phyloP scores from a whole-genome alignment of 345 rosid species.

The Moringa oleifera region DNA sequence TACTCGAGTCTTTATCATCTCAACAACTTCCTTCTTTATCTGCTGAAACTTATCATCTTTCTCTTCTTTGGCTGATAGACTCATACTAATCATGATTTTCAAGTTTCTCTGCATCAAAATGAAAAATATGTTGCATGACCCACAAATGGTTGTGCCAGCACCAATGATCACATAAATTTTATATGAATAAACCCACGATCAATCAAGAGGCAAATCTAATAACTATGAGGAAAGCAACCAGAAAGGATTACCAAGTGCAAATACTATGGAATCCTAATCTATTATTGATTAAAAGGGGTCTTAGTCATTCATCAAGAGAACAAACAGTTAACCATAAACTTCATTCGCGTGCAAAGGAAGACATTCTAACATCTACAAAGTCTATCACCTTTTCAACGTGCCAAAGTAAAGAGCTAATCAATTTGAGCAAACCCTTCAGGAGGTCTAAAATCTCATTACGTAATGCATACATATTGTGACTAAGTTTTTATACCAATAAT shows the following conservation, averaged over 20 bases:
- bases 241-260: neutral
- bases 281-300: neutral
- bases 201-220: neutral
- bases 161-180: neutral
- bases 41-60: slow-evolving; percentile 75
- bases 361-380: neutral
- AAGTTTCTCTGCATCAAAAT: slow-evolving; percentile 68
- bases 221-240: neutral
- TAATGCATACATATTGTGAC: no score
- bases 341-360: neutral
- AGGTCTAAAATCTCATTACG: neutral
- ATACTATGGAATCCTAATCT: neutral
- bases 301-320: neutral
- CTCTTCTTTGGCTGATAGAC: slow-evolving; percentile 70
- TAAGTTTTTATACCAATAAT: neutral
- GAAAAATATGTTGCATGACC: neutral
- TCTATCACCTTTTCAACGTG: neutral
- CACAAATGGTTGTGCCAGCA: neutral
- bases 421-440: neutral
- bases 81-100: slow-evolving; percentile 66
- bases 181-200: neutral
- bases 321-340: neutral
- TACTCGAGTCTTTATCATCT: slow-evolving; percentile 56
- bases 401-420: neutral
- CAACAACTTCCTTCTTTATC: slow-evolving; percentile 73